Conservation (phyloP, 164 flowering plant species). For the Liriodendron chinense region DNA sequence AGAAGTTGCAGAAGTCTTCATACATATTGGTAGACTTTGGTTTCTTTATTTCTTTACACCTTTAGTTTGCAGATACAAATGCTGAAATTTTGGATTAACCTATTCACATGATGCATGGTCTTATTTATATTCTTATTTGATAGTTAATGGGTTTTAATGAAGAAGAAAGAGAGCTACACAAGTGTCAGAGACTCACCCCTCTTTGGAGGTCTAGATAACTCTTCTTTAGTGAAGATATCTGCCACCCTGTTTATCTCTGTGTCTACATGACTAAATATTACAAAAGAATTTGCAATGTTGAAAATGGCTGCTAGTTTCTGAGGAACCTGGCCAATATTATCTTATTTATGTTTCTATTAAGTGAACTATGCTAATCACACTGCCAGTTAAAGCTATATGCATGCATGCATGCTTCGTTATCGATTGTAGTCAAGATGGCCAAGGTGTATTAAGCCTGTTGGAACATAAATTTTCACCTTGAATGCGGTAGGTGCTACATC, state of each 20-base stretch:
- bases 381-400: too few species aligned
- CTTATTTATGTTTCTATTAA: neutral
- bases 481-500: too few species aligned
- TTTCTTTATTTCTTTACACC: conserved; percentile 1
- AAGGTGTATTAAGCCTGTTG: too few species aligned
- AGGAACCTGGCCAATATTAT: neutral
- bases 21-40: conserved; percentile 72
- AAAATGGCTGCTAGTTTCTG: neutral
- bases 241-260: neutral
- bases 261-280: neutral
- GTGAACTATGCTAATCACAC: neutral
- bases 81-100: neutral
- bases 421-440: too few species aligned
- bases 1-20: conserved; percentile 85
- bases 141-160: too few species aligned
- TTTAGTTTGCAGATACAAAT: neutral
- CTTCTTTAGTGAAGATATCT: neutral
- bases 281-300: neutral
- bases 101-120: neutral
- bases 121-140: too few species aligned
- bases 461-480: too few species aligned
- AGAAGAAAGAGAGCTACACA: neutral
- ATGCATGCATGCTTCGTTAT: too few species aligned
- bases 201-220: neutral
- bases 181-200: neutral